Base-by-base conservation (phyloP, 78 protist species). In the Speleostelium caveatum region DNA sequence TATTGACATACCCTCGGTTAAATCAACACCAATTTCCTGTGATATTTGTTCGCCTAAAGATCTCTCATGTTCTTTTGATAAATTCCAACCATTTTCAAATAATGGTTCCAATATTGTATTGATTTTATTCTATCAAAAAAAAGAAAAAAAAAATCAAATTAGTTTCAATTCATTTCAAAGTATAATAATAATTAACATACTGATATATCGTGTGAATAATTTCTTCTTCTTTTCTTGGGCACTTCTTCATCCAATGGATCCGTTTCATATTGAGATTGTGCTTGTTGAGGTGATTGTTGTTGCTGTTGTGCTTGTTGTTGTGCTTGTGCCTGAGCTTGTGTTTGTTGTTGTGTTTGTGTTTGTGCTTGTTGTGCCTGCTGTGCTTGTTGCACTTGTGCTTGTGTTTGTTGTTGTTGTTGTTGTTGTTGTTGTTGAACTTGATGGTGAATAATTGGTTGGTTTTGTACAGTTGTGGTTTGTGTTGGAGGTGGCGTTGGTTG, bases 221-320 rank as follows among this genome's bases (percentile, higher is more conserved):
- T 69, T 60, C 91, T 83, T 45, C 72, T 83, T 83, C 91, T 55
- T 36, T 83, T 83, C 32, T 83, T 83, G 1, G 91, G 77, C 42
- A 56, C 71, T 2, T 83, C 77, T 8, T 51, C 61, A n/a, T 72
- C 75, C 14, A 16, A 17, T 73, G 33, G 21, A 39, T 74, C 30
- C 21, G n/a, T 10, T 14, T 53, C 56, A 19, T 26, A 36, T 28
- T 53, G 58, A 19, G 45, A 72, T 72, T 30, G 30, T 72, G 24
- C 53, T 22, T 72, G 39, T 1, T 16, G 8, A n/a, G n/a, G n/a
- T 72, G 39, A 56, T 72, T 45, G 66, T 22, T 72, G 39, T 1
- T 16, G 8, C 21, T 65, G 22, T n/a, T 65, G 8, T n/a, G n/a
- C n/a, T 65, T 35, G 75, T 2, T 68, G 75, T 10, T 68, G 75